Conservation (phyloP, 345 rosid genomes). For the Rhodamnia rubescens region DNA sequence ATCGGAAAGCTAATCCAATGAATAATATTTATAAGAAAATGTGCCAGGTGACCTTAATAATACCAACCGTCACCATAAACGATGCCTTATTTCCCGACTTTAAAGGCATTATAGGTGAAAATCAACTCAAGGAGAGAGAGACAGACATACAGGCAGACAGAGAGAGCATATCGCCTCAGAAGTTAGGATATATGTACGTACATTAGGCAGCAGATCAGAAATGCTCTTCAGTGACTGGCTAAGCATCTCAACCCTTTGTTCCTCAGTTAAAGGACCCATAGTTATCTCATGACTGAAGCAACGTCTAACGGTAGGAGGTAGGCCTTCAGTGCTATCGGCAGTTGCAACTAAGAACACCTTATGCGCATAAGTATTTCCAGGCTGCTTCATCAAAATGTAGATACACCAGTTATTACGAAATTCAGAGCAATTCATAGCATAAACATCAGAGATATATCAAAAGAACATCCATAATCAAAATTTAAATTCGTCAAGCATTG, state of each 20-base stretch:
- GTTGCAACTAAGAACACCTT: slow-evolving; percentile 77
- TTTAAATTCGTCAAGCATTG: not conserved
- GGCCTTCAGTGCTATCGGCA: slow-evolving; percentile 79
- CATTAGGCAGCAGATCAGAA: slow-evolving; percentile 53
- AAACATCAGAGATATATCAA: not conserved
- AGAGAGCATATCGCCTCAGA: not conserved
- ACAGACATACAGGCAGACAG: too few species aligned
- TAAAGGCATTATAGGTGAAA: not conserved
- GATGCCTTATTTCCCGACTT: not conserved
- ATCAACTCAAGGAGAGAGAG: not conserved
- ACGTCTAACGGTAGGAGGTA: slow-evolving; percentile 75
- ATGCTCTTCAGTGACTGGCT: slow-evolving; percentile 60
- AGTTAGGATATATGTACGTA: slow-evolving; percentile 19
- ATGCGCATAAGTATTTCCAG: slow-evolving; percentile 22
- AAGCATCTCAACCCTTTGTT: slow-evolving; percentile 70
- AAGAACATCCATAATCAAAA: not conserved
- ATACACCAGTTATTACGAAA: not conserved
- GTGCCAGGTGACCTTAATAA: not conserved
- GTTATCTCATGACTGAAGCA: slow-evolving; percentile 95
- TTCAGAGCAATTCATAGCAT: not conserved
- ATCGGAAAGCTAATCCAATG: not conserved
- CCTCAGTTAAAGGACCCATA: slow-evolving; percentile 68
- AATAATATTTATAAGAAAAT: not conserved
- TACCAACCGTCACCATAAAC: not conserved
- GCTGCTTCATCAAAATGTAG: slow-evolving; percentile 24